Percentiles rank a stretch among this genome's conserved stretches.
phyloP scores from a whole-genome alignment of 768 basidiomycete genomes.

The Termitomyces bulborhizus region DNA sequence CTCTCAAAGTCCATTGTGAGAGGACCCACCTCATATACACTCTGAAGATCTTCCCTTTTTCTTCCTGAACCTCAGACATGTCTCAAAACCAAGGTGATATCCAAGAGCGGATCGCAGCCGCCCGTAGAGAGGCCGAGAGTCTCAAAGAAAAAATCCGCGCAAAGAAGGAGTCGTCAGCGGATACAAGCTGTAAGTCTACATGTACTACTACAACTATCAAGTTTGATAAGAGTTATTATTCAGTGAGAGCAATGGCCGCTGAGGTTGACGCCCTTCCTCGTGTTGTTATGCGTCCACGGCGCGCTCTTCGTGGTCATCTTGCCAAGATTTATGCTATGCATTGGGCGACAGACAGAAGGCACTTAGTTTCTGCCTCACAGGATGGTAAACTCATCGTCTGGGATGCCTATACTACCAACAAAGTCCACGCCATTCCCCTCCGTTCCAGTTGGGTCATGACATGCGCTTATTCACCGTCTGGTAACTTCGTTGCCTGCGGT shows the following conservation, averaged over 20 bases:
- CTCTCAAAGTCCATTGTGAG: background rate
- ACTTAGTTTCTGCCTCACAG: constrained; percentile 98
- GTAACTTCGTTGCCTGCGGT: constrained; percentile 97
- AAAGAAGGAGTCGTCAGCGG: constrained; percentile 94
- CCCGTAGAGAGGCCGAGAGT: constrained; percentile 92
- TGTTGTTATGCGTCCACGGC: constrained; percentile 93
- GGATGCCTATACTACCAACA: constrained; percentile 99
- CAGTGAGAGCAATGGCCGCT: constrained; percentile 97
- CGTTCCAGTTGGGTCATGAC: constrained; percentile 99
- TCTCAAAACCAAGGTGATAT: constrained; percentile 80
- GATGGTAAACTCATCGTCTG: constrained; percentile 99
- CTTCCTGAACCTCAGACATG: constrained; percentile 34
- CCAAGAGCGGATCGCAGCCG: constrained; percentile 91
- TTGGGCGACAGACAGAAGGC: constrained; percentile 95
- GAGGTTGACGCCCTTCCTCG: constrained; percentile 95
- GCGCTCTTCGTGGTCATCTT: constrained; percentile 93
- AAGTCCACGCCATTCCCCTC: constrained; percentile 97
- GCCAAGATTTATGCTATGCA: constrained; percentile 99
- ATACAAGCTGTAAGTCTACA: constrained; percentile 81
- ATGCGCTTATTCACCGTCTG: constrained; percentile 95
- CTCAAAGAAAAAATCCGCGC: constrained; percentile 98
- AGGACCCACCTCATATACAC: background rate
- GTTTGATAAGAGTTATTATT: constrained; percentile 12
- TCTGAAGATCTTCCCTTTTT: background rate
- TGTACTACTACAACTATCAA: constrained; percentile 1